Base-by-base conservation (phyloP, 495 filamentous ascomycete genomes). In the Aspergillus sclerotioniger region DNA sequence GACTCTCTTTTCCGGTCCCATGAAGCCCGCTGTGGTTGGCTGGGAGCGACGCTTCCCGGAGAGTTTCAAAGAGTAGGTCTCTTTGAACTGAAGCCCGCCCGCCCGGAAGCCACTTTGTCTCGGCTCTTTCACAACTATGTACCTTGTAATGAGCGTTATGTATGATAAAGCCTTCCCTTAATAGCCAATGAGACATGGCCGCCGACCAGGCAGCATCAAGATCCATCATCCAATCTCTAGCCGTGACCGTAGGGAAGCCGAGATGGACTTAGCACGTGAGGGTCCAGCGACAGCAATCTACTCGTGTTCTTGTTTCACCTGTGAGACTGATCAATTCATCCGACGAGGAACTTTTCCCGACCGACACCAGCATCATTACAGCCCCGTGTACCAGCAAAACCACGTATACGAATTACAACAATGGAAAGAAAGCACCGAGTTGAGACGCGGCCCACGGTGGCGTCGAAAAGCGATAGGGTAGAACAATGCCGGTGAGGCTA, bases 21-120 rank as follows among this genome's bases (percentile, higher is more conserved):
- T 88, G 51, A 80, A 84, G 64, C 86, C 85, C 12, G 84, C 87
- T 9, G 76, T 80, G 15, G 80, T 89, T 50, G 71, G 78, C 62
- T 90, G 88, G 88, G 84, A 90, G 68, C 76, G 73, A 61, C 80
- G 87, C n/a, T 60, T 54, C 32, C 53, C 60, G 25, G 25, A 25
- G 52, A 54, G 51, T 13, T 52, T 13, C 52, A 32, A 45, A 6
- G 19, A 25, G 25, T 25, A n/a, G 13, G 31, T 32, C 35, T 19
- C 35, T 58, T 52, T 21, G 21, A 43, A 15, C 15, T 15, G 6
- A 8, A 13, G 37, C 37, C 37, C n/a, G 37, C 37, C 13, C 37
- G 37, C 9, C n/a, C 37, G 37, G 13, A 41, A 1, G 37, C n/a
- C 37, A 6, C 37, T 13, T 41, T n/a, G 12, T 15, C 37, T n/a